phyloP scores from a whole-genome alignment of 495 filamentous ascomycete genomes.

The Hypoxylon lenormandii region DNA sequence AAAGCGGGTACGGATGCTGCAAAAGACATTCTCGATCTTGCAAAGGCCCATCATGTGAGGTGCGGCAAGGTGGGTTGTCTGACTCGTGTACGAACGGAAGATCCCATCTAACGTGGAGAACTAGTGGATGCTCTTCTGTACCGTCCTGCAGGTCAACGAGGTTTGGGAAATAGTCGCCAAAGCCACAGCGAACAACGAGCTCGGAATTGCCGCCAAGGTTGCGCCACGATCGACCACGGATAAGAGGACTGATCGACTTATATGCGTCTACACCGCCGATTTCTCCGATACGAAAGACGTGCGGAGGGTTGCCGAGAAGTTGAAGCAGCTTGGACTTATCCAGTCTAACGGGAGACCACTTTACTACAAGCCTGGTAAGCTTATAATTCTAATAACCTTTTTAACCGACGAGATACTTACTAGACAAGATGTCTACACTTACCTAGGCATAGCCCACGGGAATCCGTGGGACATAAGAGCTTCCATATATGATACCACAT shows the following conservation, averaged over 20 bases:
- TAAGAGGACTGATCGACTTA: conserved; percentile 63
- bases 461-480: conserved; percentile 78
- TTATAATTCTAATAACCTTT: neutral
- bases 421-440: conserved; percentile 75
- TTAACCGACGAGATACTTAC: conserved; percentile 12
- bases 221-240: conserved; percentile 58
- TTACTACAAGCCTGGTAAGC: conserved; percentile 79
- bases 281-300: conserved; percentile 77
- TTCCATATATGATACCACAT: conserved; percentile 64
- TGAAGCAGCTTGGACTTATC: conserved; percentile 71
- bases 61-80: conserved; percentile 67
- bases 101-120: conserved; percentile 22
- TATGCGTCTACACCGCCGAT: conserved; percentile 82
- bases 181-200: conserved; percentile 71
- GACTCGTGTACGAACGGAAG: neutral
- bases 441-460: conserved; percentile 71
- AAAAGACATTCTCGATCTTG: conserved; percentile 67
- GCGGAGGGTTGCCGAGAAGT: conserved; percentile 68
- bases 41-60: conserved; percentile 65
- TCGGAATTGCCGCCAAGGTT: conserved; percentile 78
- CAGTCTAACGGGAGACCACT: conserved; percentile 63
- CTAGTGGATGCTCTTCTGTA: conserved; percentile 84
- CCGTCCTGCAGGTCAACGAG: conserved; percentile 66
- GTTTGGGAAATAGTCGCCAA: conserved; percentile 72
- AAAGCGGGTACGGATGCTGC: conserved; percentile 65